phyloP scores from a whole-genome alignment of 371 early-diverging fungal genomes.

The Mucor racemosus region DNA sequence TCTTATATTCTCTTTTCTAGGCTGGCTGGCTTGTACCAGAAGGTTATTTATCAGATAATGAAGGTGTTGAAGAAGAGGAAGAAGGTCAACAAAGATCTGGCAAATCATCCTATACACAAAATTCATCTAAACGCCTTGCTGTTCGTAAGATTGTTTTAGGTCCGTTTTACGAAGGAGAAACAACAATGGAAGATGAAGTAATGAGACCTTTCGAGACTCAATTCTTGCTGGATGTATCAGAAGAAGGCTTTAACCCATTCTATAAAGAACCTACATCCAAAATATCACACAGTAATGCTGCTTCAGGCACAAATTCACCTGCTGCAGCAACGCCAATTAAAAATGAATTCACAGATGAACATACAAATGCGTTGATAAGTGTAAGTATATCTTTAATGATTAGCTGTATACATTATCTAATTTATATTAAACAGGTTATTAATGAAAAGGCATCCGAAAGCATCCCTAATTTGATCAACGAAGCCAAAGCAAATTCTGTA shows the following conservation, averaged over 20 bases:
- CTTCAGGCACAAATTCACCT: background rate
- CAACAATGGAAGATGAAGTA: conserved; percentile 23
- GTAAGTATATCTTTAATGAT: conserved; percentile 18
- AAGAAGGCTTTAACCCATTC: conserved; percentile 40
- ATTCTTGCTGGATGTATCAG: conserved; percentile 24
- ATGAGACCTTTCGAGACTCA: conserved; percentile 32
- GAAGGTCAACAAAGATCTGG: conserved; percentile 33
- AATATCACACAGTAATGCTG: background rate
- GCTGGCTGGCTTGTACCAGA: conserved; percentile 76
- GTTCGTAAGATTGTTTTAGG: conserved; percentile 57
- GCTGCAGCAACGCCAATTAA: background rate
- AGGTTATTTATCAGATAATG: conserved; percentile 84
- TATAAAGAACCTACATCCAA: conserved; percentile 18
- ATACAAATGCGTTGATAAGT: conserved; percentile 37
- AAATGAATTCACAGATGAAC: conserved; percentile 35
- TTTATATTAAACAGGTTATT: conserved; percentile 27
- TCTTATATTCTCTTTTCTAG: conserved; percentile 20
- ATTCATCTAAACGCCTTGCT: conserved; percentile 15
- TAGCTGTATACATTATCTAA: background rate
- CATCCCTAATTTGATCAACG: conserved; percentile 35
- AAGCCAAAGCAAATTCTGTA: conserved; percentile 23
- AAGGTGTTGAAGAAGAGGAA: conserved; percentile 65
- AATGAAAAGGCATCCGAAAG: conserved; percentile 39
- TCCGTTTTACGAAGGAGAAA: conserved; percentile 52
- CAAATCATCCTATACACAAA: background rate